Percentiles rank a stretch among this genome's conserved stretches.
phyloP scores from a whole-genome alignment of 345 rosid genomes.

The Excoecaria agallocha region DNA sequence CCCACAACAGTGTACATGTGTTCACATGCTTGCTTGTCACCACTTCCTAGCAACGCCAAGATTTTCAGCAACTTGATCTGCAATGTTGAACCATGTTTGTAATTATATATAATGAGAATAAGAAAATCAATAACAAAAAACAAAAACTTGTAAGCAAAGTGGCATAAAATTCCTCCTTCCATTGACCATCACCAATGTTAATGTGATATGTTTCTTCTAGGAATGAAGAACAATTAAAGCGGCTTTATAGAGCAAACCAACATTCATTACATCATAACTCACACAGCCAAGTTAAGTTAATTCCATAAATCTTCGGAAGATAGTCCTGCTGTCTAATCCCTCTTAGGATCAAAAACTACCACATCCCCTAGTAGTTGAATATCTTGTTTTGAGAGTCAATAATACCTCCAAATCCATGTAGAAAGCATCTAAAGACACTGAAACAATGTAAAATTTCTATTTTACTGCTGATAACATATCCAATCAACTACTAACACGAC shows the following conservation, averaged over 20 bases:
- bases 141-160: background rate
- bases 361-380: background rate
- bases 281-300: background rate
- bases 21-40: constrained; percentile 94
- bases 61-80: constrained; percentile 95
- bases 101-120: background rate
- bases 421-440: background rate
- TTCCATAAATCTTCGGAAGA: too few species aligned
- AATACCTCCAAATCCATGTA: background rate
- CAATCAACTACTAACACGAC: background rate
- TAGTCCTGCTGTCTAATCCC: background rate
- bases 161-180: background rate
- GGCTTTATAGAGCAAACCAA: background rate
- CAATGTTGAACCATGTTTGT: constrained; percentile 17
- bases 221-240: background rate
- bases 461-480: background rate
- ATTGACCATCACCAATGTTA: background rate
- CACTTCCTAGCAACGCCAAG: constrained; percentile 86
- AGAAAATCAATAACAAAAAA: background rate
- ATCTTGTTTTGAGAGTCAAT: background rate
- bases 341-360: background rate
- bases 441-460: background rate
- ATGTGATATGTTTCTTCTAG: background rate
- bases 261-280: background rate
- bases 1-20: constrained; percentile 90